Evolutionary conservation across 2,329 filamentous ascomycete species (phyloP).

Genomic region (Xylaria sp.): DNA sequence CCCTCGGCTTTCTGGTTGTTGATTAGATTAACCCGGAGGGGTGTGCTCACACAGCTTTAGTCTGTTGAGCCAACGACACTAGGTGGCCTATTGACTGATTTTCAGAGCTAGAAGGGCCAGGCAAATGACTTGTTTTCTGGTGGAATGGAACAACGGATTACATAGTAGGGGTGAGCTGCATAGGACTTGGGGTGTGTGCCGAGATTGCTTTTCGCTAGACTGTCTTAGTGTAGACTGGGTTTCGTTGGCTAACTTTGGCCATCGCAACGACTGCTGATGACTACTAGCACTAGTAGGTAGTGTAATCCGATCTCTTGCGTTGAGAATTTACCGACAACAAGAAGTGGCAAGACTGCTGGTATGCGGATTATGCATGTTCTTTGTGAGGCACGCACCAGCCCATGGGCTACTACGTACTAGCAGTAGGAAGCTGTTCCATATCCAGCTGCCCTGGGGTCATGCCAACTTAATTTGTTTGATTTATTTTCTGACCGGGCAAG

Average conservation of each 20-base stretch:
- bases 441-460: slow-evolving; percentile 12
- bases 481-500: slow-evolving; percentile 3
- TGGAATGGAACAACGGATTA: slow-evolving; percentile 31
- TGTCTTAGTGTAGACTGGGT: background rate
- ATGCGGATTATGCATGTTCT: slow-evolving; percentile 12
- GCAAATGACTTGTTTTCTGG: slow-evolving; percentile 26
- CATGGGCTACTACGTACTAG: slow-evolving; percentile 7
- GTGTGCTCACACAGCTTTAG: slow-evolving; percentile 10
- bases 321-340: slow-evolving; percentile 11
- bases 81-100: slow-evolving; percentile 16
- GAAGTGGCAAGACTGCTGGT: background rate
- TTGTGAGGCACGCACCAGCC: slow-evolving; percentile 23
- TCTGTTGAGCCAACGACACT: background rate
- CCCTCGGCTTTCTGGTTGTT: slow-evolving; percentile 17
- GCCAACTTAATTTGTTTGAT: slow-evolving; percentile 10
- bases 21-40: slow-evolving; percentile 14
- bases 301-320: slow-evolving; percentile 27
- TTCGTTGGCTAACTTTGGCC: slow-evolving; percentile 16
- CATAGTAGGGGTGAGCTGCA: slow-evolving; percentile 43
- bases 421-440: background rate
- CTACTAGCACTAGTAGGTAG: background rate
- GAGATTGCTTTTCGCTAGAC: slow-evolving; percentile 38
- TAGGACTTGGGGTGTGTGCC: slow-evolving; percentile 41
- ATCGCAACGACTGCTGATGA: background rate
- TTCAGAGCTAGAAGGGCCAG: slow-evolving; percentile 22